These are phyloP conservation scores for Thelonectria blattea DNA, from an alignment of 2,329 filamentous ascomycete genomes.

Conservation along the genomic window DNA sequence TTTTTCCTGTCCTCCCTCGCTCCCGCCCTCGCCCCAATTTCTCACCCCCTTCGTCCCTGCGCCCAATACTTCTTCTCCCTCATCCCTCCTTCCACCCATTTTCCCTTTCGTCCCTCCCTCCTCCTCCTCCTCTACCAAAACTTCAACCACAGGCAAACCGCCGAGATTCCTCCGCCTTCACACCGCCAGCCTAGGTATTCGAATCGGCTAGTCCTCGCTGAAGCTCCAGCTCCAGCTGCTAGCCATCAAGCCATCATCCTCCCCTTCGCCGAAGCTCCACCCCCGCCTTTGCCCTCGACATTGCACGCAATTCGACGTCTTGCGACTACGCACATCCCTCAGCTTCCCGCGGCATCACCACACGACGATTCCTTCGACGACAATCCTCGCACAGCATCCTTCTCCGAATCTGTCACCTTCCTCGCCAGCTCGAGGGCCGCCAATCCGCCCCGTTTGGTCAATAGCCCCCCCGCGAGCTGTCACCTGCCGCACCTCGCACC, in stretches of 20 bases:
- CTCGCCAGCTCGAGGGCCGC: not conserved
- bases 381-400: not conserved
- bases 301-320: not conserved
- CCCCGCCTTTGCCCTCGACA: constrained; percentile 15
- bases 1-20: not conserved
- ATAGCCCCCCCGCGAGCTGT: not conserved
- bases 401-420: not conserved
- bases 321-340: constrained; percentile 5
- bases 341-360: constrained; percentile 2
- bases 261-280: constrained; percentile 12
- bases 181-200: constrained; percentile 13
- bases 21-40: constrained; percentile 7
- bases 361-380: constrained; percentile 3
- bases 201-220: not conserved
- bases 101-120: not conserved
- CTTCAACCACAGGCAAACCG: constrained; percentile 8
- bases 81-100: not conserved
- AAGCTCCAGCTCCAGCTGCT: not conserved
- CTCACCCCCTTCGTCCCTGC: constrained; percentile 3
- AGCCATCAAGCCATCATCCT: constrained; percentile 12
- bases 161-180: not conserved
- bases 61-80: constrained; percentile 2
- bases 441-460: not conserved
- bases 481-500: not conserved
- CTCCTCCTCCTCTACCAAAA: not conserved